Conservation (phyloP, 2,329 filamentous ascomycete genomes). For the Neurospora sp. region DNA sequence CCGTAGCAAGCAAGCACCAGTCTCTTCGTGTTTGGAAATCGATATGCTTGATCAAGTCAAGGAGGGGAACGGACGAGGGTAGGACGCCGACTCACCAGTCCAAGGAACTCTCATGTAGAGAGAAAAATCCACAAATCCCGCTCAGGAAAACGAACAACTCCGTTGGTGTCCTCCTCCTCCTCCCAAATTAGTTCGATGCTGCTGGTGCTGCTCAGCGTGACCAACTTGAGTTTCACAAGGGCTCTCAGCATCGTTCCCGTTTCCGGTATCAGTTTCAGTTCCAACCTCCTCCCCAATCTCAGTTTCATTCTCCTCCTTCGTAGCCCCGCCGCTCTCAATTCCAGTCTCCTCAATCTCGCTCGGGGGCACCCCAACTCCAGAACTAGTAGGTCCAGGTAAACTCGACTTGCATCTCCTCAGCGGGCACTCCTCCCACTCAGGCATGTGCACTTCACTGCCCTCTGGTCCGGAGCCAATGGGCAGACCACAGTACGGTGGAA, state of each 20-base stretch:
- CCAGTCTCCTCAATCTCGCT: not conserved
- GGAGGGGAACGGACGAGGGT: not conserved
- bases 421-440: slow-evolving; percentile 21
- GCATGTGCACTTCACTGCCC: slow-evolving; percentile 23
- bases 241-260: not conserved
- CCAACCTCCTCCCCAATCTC: not conserved
- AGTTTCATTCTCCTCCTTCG: too few species aligned
- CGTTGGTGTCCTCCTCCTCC: not conserved
- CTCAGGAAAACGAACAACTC: not conserved
- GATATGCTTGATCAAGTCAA: not conserved
- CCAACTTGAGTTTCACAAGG: not conserved
- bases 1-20: not conserved
- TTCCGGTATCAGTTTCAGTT: not conserved
- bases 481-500: slow-evolving; percentile 22
- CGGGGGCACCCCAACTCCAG: not conserved
- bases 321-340: not conserved
- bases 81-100: not conserved
- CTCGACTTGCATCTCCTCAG: slow-evolving; percentile 4
- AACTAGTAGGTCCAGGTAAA: not conserved
- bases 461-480: slow-evolving; percentile 34
- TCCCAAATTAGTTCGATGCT: not conserved
- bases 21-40: not conserved
- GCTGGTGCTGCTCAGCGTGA: not conserved
- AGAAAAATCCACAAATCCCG: not conserved
- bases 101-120: not conserved